Evolutionary conservation across 495 filamentous ascomycete genomes (phyloP).

Genomic region (Halenospora varia): DNA sequence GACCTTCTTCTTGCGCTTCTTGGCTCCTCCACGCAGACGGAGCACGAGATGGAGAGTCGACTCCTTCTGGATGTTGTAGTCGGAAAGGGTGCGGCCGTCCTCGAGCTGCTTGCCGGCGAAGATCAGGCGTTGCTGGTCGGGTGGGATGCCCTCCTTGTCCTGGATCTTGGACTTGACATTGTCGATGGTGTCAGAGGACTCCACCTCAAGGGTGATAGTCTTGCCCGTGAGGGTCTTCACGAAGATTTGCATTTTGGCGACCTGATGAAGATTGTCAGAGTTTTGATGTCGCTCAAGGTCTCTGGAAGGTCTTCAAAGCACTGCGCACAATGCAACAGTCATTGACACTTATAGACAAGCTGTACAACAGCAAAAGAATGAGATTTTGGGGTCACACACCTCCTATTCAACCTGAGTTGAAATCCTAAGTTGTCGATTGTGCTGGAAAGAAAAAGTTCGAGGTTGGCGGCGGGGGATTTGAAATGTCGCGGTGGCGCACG

Average conservation of each 20-base stretch:
- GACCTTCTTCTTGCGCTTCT: conserved; percentile 99
- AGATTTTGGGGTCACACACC: no score
- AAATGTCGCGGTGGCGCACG: neutral
- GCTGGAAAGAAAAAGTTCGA: conserved; percentile 5
- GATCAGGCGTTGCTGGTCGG: conserved; percentile 99
- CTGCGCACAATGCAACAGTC: no score
- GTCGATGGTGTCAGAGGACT: conserved; percentile 99
- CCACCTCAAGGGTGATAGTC: conserved; percentile 99
- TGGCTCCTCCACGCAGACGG: conserved; percentile 91
- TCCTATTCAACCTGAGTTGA: conserved; percentile 52
- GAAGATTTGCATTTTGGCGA: conserved; percentile 99
- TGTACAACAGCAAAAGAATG: no score
- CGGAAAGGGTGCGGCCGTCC: conserved; percentile 96
- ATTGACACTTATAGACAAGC: no score
- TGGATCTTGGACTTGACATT: conserved; percentile 94
- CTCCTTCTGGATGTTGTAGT: conserved; percentile 99
- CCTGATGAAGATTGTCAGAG: no score
- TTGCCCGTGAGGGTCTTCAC: conserved; percentile 99
- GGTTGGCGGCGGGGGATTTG: neutral
- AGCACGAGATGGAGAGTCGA: conserved; percentile 97
- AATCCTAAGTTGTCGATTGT: conserved; percentile 40
- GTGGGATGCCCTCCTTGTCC: conserved; percentile 99
- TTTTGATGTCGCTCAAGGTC: no score
- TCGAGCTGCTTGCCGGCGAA: conserved; percentile 99
- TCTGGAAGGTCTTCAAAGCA: no score